These are phyloP conservation scores for Poteriospumella lacustris DNA, from an alignment of 108 stramenopile species.

Conservation along the genomic window DNA sequence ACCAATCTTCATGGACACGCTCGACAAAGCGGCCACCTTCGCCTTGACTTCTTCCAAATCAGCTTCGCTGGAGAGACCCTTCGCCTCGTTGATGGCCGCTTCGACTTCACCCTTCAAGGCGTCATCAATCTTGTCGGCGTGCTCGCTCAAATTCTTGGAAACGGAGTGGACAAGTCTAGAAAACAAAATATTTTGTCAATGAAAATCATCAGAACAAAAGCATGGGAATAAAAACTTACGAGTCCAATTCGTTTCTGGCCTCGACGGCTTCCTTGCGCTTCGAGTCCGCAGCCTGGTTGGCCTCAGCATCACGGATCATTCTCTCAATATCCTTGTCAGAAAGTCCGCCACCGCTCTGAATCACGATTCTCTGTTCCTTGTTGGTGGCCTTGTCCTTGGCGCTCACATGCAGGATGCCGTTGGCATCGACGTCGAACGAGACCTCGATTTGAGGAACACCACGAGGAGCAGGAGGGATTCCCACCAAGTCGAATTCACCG, in stretches of 20 bases:
- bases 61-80: conserved; percentile 42
- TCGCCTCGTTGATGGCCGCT: conserved; percentile 62
- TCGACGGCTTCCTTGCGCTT: conserved; percentile 84
- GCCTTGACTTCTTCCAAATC: conserved; percentile 75
- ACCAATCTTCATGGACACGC: conserved; percentile 94
- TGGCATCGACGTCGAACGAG: conserved; percentile 97
- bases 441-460: conserved; percentile 99
- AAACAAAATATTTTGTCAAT: too few species aligned
- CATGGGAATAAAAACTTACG: conserved; percentile 75
- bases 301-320: conserved; percentile 98
- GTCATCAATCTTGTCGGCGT: conserved; percentile 82
- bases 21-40: conserved; percentile 81
- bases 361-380: conserved; percentile 96
- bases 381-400: conserved; percentile 99
- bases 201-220: not conserved
- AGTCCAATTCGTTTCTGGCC: conserved; percentile 92
- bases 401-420: conserved; percentile 94
- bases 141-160: conserved; percentile 52
- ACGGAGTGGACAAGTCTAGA: conserved; percentile 22
- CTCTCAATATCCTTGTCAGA: conserved; percentile 90
- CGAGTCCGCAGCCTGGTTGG: conserved; percentile 87
- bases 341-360: conserved; percentile 88
- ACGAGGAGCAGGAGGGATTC: conserved; percentile 96
- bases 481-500: conserved; percentile 95
- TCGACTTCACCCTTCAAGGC: conserved; percentile 86